phyloP scores from a whole-genome alignment of 2,329 filamentous ascomycete genomes.

The Fonsecaea nubica region DNA sequence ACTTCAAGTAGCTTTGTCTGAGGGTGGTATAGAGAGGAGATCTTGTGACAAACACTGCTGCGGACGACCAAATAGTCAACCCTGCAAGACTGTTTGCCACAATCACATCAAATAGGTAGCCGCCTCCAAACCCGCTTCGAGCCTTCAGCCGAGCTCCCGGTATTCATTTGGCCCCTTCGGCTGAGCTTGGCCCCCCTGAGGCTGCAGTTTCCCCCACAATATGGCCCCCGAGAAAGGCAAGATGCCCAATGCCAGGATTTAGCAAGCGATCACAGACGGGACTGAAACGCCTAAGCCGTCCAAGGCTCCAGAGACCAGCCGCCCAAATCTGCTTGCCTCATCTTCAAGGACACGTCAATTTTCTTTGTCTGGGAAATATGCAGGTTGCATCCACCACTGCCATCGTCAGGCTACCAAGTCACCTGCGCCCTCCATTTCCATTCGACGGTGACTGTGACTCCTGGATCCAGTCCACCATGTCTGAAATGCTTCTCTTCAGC shows the following conservation, averaged over 20 bases:
- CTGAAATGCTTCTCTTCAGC: slow-evolving; percentile 16
- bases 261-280: slow-evolving; percentile 16
- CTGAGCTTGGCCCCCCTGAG: slow-evolving; percentile 7
- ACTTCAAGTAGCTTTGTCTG: background rate
- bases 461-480: slow-evolving; percentile 11
- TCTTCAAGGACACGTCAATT: slow-evolving; percentile 8
- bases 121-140: background rate
- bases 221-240: slow-evolving; percentile 9
- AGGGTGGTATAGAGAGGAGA: background rate
- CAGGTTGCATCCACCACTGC: slow-evolving; percentile 14
- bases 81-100: background rate
- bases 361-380: slow-evolving; percentile 21
- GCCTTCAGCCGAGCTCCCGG: background rate
- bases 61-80: background rate
- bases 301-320: slow-evolving; percentile 6
- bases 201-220: slow-evolving; percentile 16
- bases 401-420: slow-evolving; percentile 27
- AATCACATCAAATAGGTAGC: background rate
- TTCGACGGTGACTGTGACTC: slow-evolving; percentile 20
- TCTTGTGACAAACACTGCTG: slow-evolving; percentile 10
- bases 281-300: slow-evolving; percentile 16
- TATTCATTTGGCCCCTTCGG: background rate
- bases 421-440: slow-evolving; percentile 31
- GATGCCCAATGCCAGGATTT: background rate
- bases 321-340: slow-evolving; percentile 2